Base-by-base conservation (phyloP, 139 green algal genomes). In the Desmodesmus armatus region DNA sequence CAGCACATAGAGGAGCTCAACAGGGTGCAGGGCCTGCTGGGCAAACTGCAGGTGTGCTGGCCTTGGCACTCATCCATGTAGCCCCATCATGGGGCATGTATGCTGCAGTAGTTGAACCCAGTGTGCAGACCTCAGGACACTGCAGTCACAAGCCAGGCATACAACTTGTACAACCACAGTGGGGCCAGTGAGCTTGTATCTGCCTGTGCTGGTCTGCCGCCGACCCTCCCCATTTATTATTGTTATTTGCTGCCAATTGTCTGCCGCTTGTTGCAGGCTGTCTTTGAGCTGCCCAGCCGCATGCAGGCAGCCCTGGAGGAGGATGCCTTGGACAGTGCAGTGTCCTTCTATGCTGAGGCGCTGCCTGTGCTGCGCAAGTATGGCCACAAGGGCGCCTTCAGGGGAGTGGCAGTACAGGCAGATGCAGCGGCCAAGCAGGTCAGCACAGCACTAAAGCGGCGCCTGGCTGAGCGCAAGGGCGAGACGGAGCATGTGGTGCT, bases 1-100 rank as follows among this genome's bases (percentile, higher is more conserved):
- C 87, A 96, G 40, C 80, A 92, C 27, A 96, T 99, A 62, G 94
- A 98, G 87, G 92, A 98, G 76, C 93, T 99, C 21, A 95, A 95
- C 62, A 84, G 94, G 35, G 93, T 97, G 47, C 88, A 94, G 39
- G 39, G 58, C 21, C 86, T 99, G 72, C 88, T 99, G 43, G 87
- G 88, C 65, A 98, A 98, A 88, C 92, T 99, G 39, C 94, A 96
- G 90, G 92, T 92, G 37, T 25, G 74, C 40, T 58, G 69, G 60
- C 5, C 51, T 13, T 13, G 51, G 51, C 51, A 62, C 15, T 27
- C 51, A 62, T 62, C 15, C 51, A 62, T 13, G 15, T 17, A 62
- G 51, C 51, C 51, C 15, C 51, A 62, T 62, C 15, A 62, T 17
- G 13, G 51, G 51, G 15, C n/a, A n/a, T n/a, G n/a, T n/a, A n/a